A percentile compares a stretch with the other conserved stretches of the same genome.
phyloP scores from a whole-genome alignment of 768 basidiomycete genomes.

The Boletus fagicola region DNA sequence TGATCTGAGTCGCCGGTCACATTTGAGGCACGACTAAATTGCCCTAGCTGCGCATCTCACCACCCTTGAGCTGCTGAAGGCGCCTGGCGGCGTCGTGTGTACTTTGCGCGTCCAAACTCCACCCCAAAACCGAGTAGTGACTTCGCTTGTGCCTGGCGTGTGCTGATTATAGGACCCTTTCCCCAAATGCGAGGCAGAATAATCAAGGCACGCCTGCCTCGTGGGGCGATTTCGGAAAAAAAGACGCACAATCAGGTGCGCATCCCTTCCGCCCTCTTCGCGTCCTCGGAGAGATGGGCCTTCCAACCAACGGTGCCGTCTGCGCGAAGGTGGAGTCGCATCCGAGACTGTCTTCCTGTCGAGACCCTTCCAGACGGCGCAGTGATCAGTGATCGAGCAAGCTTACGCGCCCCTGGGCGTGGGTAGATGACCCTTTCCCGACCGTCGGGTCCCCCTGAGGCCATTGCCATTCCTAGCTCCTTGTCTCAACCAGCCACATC shows the following conservation, averaged over 20 bases:
- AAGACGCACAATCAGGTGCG: not conserved
- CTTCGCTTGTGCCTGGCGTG: slow-evolving; percentile 9
- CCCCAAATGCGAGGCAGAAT: not conserved
- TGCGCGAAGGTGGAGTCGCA: not conserved
- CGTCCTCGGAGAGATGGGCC: slow-evolving; percentile 7
- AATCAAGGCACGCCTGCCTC: slow-evolving; percentile 9
- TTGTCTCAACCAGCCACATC: not conserved
- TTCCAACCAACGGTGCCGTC: not conserved
- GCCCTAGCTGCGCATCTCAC: not conserved
- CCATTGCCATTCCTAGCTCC: not conserved
- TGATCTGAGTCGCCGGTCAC: not conserved
- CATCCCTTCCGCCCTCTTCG: slow-evolving; percentile 3
- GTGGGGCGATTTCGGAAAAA: not conserved
- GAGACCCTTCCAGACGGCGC: not conserved
- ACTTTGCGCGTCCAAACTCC: slow-evolving; percentile 12
- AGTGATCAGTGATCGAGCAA: not conserved
- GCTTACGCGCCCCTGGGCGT: not conserved
- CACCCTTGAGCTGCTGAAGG: not conserved
- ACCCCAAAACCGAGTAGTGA: slow-evolving; percentile 1
- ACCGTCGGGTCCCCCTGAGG: not conserved
- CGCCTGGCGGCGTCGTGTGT: not conserved
- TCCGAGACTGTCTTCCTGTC: not conserved
- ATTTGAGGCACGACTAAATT: not conserved
- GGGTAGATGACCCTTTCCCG: not conserved
- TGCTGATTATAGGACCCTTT: slow-evolving; percentile 1